Evolutionary conservation across 148 eudicot genomes (phyloP).

Genomic region (Silene uniflora): DNA sequence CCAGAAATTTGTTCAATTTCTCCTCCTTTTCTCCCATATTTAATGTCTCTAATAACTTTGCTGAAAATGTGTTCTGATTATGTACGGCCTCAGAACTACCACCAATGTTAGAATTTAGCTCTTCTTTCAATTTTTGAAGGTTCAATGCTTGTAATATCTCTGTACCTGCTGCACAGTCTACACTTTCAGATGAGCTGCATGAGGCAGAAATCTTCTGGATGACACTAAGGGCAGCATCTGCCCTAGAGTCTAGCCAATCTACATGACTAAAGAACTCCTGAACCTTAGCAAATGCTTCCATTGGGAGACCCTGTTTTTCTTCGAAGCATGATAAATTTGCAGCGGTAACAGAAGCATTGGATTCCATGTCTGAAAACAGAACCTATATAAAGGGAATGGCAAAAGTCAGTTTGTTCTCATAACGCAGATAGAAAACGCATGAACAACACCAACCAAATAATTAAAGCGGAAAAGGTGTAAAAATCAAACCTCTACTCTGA

Average conservation of each 20-base stretch:
- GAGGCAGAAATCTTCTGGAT: conserved; percentile 49
- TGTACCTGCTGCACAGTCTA: conserved; percentile 28
- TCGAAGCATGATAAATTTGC: conserved; percentile 65
- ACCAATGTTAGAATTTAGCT: conserved; percentile 20
- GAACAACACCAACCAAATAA: conserved; percentile 11
- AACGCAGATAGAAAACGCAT: conserved; percentile 18
- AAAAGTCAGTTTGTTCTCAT: conserved; percentile 7
- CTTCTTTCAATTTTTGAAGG: conserved; percentile 27
- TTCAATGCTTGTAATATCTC: conserved; percentile 19
- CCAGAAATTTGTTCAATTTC: conserved; percentile 17
- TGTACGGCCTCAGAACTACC: conserved; percentile 20
- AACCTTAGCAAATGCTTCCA: conserved; percentile 91
- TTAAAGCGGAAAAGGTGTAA: conserved; percentile 12
- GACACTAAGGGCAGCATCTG: conserved; percentile 53
- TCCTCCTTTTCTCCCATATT: conserved; percentile 25
- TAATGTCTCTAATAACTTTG: conserved; percentile 16
- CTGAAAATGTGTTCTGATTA: conserved; percentile 17
- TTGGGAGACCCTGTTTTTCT: conserved; percentile 86
- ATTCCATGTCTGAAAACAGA: conserved; percentile 89
- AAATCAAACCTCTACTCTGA: conserved; percentile 69
- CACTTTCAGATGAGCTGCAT: conserved; percentile 29
- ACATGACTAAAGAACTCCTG: conserved; percentile 78
- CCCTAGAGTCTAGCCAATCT: conserved; percentile 76
- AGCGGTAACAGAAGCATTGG: conserved; percentile 49
- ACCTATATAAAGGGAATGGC: conserved; percentile 46